A percentile compares a stretch with the other conserved stretches of the same genome.
phyloP scores from a whole-genome alignment of 2,329 filamentous ascomycete genomes.

The Cladosporium sp. region DNA sequence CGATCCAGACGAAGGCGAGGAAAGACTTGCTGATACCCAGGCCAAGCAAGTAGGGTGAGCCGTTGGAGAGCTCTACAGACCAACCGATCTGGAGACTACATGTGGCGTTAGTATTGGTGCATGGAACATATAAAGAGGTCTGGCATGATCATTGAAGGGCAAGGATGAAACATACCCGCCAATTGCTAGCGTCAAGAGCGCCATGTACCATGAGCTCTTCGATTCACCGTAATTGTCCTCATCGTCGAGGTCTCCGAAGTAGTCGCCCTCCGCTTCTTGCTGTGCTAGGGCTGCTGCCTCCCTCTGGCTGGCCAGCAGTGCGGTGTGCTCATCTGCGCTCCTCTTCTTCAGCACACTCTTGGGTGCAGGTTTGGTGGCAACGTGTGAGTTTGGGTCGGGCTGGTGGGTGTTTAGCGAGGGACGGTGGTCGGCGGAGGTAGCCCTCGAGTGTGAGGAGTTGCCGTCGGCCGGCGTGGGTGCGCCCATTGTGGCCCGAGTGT shows the following conservation, averaged over 20 bases:
- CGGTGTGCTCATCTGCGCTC: conserved; percentile 21
- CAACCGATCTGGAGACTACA: conserved; percentile 84
- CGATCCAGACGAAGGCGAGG: conserved; percentile 56
- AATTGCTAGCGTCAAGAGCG: conserved; percentile 81
- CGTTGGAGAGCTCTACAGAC: conserved; percentile 93
- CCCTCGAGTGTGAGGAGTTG: conserved; percentile 12
- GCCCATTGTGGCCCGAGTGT: conserved; percentile 7
- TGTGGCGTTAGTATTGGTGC: background rate
- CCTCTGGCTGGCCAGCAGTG: conserved; percentile 20
- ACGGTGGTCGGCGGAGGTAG: conserved; percentile 7
- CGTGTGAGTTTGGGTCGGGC: conserved; percentile 7
- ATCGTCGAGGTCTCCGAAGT: conserved; percentile 19
- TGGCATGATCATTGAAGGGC: background rate
- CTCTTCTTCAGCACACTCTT: conserved; percentile 18
- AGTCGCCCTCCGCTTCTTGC: conserved; percentile 12
- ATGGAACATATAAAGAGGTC: background rate
- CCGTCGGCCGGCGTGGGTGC: conserved; percentile 5
- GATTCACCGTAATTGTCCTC: conserved; percentile 35
- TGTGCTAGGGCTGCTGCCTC: background rate
- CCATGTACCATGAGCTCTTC: conserved; percentile 82
- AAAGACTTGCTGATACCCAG: conserved; percentile 55
- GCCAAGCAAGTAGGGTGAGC: conserved; percentile 63
- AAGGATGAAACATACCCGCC: conserved; percentile 58
- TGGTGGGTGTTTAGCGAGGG: conserved; percentile 15
- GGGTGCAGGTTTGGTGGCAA: background rate